A percentile compares a stretch with the other conserved stretches of the same genome.
These are phyloP conservation scores for Trametopsis cervina DNA, from an alignment of 768 basidiomycete species.

Conservation along the genomic window DNA sequence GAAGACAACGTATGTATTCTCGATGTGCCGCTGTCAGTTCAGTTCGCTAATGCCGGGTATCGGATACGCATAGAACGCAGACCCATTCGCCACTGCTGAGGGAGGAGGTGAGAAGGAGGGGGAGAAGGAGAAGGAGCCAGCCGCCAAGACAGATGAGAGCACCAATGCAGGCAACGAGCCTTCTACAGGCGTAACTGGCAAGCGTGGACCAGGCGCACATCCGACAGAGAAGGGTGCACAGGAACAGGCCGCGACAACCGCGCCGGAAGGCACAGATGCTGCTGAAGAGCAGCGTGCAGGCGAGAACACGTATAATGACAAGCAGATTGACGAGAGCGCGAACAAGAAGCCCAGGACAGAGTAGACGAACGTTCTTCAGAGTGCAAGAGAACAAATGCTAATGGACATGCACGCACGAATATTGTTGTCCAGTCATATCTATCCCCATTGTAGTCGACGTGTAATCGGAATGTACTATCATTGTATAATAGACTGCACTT, in stretches of 20 bases:
- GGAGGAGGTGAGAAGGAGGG: not conserved
- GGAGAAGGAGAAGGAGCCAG: conserved; percentile 6
- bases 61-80: not conserved
- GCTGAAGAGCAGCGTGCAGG: conserved; percentile 15
- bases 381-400: no score
- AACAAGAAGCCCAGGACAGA: not conserved
- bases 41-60: not conserved
- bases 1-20: conserved; percentile 15
- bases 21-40: not conserved
- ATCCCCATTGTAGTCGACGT: no score
- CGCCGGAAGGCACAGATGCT: conserved; percentile 20
- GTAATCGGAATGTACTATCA: no score
- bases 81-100: conserved; percentile 4
- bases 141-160: not conserved
- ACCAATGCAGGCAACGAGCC: conserved; percentile 2
- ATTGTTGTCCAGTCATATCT: no score
- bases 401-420: no score
- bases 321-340: conserved; percentile 11
- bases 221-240: conserved; percentile 14
- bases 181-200: conserved; percentile 6
- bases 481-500: no score
- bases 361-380: no score
- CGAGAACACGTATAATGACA: conserved; percentile 8
- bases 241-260: conserved; percentile 21
- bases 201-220: conserved; percentile 9